Evolutionary conservation across 768 basidiomycete species (phyloP).

Genomic region (Nevesoporus exiguus): DNA sequence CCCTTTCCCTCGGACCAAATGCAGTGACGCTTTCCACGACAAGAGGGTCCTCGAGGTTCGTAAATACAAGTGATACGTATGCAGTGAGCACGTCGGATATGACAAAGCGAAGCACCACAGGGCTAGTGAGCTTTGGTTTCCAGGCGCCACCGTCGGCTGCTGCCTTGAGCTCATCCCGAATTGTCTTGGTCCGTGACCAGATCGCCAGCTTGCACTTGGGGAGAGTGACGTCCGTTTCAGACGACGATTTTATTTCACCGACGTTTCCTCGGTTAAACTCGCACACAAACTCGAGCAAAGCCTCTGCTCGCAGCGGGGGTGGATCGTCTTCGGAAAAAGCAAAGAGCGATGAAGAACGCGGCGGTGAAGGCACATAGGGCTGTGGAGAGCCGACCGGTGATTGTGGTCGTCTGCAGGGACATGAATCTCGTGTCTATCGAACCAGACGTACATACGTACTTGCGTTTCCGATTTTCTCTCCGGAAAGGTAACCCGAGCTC

Average conservation of each 20-base stretch:
- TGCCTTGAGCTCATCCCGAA: constrained; percentile 9
- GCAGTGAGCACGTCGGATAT: constrained; percentile 65
- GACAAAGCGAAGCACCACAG: constrained; percentile 51
- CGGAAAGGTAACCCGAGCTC: constrained; percentile 45
- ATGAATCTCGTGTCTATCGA: not conserved
- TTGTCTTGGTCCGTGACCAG: constrained; percentile 40
- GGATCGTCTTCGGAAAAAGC: constrained; percentile 37
- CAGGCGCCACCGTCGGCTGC: constrained; percentile 2
- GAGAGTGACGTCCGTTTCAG: not conserved
- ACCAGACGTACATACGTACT: constrained; percentile 37
- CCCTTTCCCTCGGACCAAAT: constrained; percentile 73
- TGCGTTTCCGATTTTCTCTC: constrained; percentile 53
- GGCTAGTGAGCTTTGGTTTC: constrained; percentile 17
- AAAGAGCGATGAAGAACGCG: constrained; percentile 38
- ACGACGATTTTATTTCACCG: constrained; percentile 10
- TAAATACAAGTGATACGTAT: constrained; percentile 52
- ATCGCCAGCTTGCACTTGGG: constrained; percentile 47
- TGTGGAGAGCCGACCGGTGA: constrained; percentile 59
- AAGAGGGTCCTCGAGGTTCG: constrained; percentile 35
- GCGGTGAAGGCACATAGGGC: constrained; percentile 47
- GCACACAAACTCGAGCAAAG: constrained; percentile 52
- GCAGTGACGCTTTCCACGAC: constrained; percentile 62
- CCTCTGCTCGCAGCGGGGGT: constrained; percentile 41
- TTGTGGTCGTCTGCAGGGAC: constrained; percentile 40
- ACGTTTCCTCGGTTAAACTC: constrained; percentile 46